These are phyloP conservation scores for Dryadomyces quercivorus DNA, from an alignment of 2,329 filamentous ascomycete species.

Conservation along the genomic window DNA sequence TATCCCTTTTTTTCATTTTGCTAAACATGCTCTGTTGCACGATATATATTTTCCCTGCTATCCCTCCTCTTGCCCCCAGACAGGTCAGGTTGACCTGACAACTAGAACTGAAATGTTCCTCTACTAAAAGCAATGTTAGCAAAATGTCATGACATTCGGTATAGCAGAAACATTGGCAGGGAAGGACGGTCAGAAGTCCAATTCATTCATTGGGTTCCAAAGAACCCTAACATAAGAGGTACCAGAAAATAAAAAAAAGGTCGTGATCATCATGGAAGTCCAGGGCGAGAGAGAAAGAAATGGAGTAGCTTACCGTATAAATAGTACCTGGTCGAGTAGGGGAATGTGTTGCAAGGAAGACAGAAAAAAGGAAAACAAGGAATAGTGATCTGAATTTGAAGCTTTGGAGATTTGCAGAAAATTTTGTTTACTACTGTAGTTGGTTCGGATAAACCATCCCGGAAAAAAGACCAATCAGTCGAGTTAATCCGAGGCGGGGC, in stretches of 20 bases:
- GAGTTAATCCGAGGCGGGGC: neutral
- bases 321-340: neutral
- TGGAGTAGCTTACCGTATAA: neutral
- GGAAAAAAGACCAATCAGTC: neutral
- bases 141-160: neutral
- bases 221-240: conserved; percentile 85
- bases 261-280: conserved; percentile 56
- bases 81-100: neutral
- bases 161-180: neutral
- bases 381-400: no score
- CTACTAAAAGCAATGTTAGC: neutral
- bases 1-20: neutral
- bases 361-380: no score
- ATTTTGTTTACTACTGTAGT: no score
- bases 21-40: no score
- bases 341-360: neutral
- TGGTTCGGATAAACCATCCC: neutral
- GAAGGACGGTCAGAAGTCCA: conserved; percentile 61
- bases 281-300: neutral
- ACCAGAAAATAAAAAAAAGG: conserved; percentile 67
- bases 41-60: no score
- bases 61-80: no score
- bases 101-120: neutral
- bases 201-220: conserved; percentile 64
- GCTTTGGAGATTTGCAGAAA: neutral